Evolutionary conservation across 139 green algal genomes (phyloP), one percentile per base, ranked within the genome.

Genomic region (Chlorella sorokiniana): DNA sequence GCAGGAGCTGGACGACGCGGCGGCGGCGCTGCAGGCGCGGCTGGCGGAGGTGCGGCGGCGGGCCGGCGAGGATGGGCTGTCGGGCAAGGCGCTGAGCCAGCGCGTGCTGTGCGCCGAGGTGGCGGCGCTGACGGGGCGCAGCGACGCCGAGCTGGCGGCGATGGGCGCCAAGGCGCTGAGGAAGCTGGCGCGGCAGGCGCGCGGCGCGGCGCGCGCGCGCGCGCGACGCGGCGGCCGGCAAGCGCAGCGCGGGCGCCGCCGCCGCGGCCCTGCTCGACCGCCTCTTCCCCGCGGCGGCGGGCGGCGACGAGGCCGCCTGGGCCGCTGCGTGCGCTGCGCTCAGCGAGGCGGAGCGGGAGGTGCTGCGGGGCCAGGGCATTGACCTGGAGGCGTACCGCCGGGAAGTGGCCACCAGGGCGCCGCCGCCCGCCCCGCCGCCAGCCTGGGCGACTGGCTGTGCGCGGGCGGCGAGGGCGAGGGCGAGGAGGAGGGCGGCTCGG

Each of bases 371-470:
- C 11, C 59, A 51, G 20, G 54, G 38, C 4, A 37, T 79, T 1
- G 73, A 79, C 38, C 54, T 79, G 38, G 54, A 79, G 25, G 20
- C 41, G 27, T 79, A 79, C 38, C 54, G 52, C 11, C 31, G 35
- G 27, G 7, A 64, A 33, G 9, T 78, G 29, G n/a, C 14, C 29
- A n/a, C 41, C 16, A 22, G 23, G 56, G 23, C 56, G 18, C 56
- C 56, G 16, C 48, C 48, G 16, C 48, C 48, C 48, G 48, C 48
- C 14, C 48, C 11, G 48, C 48, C 16, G 48, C 48, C 64, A 25
- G 64, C 29, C 1, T 72, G 62, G 67, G 35, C 40, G 38, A 54
- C 25, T 0, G 64, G 20, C 3, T 62, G 52, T 20, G 52, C 3
- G 11, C 16, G 27, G 62, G 31, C 16, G 41, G 42, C 69, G 42